A percentile compares a stretch with the other conserved stretches of the same genome.
Evolutionary conservation across 78 protist species (phyloP).

Genomic region (Protostelium mycophagum): DNA sequence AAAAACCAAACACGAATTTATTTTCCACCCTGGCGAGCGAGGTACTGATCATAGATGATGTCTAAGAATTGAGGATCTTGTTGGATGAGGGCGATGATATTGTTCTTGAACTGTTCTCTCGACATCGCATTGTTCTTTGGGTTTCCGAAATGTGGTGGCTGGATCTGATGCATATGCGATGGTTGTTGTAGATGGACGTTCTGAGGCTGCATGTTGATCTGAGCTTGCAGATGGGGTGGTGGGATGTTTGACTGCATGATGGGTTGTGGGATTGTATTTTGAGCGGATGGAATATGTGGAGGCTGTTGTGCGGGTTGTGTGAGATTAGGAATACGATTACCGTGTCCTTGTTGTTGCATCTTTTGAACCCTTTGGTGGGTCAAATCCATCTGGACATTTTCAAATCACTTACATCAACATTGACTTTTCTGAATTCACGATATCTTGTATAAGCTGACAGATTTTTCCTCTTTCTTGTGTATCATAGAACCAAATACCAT

Average conservation of each 20-base stretch:
- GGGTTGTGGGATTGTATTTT: background rate
- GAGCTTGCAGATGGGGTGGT: background rate
- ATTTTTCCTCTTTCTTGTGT: background rate
- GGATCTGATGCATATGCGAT: background rate
- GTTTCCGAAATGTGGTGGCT: background rate
- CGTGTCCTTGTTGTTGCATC: too few species aligned
- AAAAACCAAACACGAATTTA: too few species aligned
- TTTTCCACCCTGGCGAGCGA: background rate
- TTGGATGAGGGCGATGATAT: background rate
- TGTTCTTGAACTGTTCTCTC: background rate
- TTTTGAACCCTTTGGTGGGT: too few species aligned
- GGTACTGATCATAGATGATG: background rate
- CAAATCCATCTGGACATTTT: background rate
- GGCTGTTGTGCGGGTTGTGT: background rate
- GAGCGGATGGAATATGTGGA: background rate
- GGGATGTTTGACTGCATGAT: background rate
- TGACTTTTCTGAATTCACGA: background rate
- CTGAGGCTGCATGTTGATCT: background rate
- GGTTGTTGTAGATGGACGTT: background rate
- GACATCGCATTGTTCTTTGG: background rate
- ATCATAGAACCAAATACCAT: background rate
- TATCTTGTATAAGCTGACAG: background rate
- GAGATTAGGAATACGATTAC: background rate
- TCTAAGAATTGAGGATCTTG: background rate
- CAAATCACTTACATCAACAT: background rate